Base-by-base conservation (phyloP, 805 yeast genomes). In the Clavispora santaluciae region DNA sequence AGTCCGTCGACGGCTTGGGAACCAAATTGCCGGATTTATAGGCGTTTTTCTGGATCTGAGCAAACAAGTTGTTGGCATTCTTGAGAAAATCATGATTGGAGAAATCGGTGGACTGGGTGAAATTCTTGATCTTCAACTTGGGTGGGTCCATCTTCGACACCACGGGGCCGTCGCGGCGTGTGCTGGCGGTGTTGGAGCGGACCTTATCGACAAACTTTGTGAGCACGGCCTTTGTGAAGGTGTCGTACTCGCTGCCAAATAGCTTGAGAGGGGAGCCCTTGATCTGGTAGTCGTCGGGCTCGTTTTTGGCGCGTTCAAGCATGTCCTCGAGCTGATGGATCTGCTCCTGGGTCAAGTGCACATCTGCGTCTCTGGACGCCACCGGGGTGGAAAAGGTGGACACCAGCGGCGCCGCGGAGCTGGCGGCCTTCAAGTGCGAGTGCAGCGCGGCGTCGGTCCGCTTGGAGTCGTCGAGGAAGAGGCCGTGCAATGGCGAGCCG, bases 181-280 rank as follows among this genome's bases (percentile, higher is more conserved):
- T 44, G 25, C 45, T 48, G 33, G 41, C 44, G 26, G 49, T 50
- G 12, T 43, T 46, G 12, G 47, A 44, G 6, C 52, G 43, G 26
- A 50, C 54, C 18, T 48, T 45, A 13, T 50, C 52, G 26, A 50
- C 53, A 24, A 50, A 44, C 23, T 39, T 41, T n/a, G 41, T 40
- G 35, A 50, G 46, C 8, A 49, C 37, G 4, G 51, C 66, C 38
- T 65, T 64, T 9, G 75, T 69, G 40, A 57, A 69, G 0, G 75
- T 69, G 46, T 69, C 66, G 45, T 69, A 69, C 24, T 66, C 57
- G 36, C 56, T 59, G 6, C 63, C 60, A 43, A 64, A 69, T 12
- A 69, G 51, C 43, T 69, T 69, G 34, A 69, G 55, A 1, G 75
- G 75, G n/a, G 71, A 66, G 12, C 60, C 70, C 8, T 30, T 33